phyloP scores from a whole-genome alignment of 1,284 basidiomycete species.

The Rhodotorula sp. region DNA sequence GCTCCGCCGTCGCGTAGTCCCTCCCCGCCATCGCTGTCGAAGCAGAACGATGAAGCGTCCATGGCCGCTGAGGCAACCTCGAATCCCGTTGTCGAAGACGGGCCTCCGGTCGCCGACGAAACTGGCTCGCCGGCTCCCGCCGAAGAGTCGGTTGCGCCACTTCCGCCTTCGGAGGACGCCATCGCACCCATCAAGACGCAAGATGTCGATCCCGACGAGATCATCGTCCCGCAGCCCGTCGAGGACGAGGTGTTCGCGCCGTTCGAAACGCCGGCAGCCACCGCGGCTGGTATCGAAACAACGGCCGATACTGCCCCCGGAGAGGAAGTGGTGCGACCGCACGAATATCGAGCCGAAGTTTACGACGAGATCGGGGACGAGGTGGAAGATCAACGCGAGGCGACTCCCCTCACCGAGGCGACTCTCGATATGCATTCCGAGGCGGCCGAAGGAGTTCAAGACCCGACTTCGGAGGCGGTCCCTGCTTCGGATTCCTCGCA shows the following conservation, averaged over 20 bases:
- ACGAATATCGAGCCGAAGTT: slow-evolving; percentile 1
- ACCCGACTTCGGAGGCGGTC: no score
- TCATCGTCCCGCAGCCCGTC: not conserved
- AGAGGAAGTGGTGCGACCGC: not conserved
- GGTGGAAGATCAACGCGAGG: slow-evolving; percentile 5
- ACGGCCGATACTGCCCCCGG: not conserved
- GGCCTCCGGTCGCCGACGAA: not conserved
- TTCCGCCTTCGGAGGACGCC: not conserved
- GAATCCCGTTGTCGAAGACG: not conserved
- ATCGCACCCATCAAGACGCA: not conserved
- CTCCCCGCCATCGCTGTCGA: slow-evolving; percentile 17
- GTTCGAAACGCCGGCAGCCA: slow-evolving; percentile 2
- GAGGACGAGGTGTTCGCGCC: not conserved
- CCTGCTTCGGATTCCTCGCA: not conserved
- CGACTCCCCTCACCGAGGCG: not conserved
- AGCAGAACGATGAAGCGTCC: slow-evolving; percentile 18
- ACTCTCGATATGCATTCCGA: not conserved
- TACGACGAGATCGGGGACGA: not conserved
- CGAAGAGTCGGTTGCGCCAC: not conserved
- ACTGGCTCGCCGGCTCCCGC: not conserved
- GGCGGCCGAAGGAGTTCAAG: not conserved
- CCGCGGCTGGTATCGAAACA: not conserved
- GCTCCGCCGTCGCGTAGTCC: slow-evolving; percentile 12
- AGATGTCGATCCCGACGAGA: not conserved
- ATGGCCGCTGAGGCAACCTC: not conserved